Conservation (phyloP, 495 filamentous ascomycete species). For the Hypoxylon cercidicola region DNA sequence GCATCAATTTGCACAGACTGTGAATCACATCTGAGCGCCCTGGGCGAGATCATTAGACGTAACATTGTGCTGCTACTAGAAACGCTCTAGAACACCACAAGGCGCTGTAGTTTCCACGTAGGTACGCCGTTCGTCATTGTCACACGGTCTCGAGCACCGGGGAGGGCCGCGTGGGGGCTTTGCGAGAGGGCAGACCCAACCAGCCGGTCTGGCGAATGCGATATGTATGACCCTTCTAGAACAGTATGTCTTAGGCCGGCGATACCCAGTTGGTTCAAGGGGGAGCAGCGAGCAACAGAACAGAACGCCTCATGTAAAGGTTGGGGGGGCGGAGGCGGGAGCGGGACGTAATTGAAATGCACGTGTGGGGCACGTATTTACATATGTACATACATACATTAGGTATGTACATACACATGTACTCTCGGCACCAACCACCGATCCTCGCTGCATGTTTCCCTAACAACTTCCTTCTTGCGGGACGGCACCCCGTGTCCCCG, state of each 20-base stretch:
- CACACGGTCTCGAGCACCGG: constrained; percentile 23
- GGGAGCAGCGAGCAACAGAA: neutral
- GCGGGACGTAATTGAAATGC: too few relatives aligned
- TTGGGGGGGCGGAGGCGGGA: too few relatives aligned
- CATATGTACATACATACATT: too few relatives aligned
- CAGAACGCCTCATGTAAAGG: neutral
- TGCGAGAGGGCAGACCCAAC: constrained; percentile 17
- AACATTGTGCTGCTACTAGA: constrained; percentile 22
- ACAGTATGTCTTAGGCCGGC: constrained; percentile 31
- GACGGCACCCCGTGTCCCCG: constrained; percentile 35
- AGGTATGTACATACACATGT: neutral
- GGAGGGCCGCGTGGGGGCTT: neutral
- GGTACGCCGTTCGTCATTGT: constrained; percentile 5
- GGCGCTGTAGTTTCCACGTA: constrained; percentile 10
- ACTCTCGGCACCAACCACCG: constrained; percentile 8
- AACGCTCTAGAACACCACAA: constrained; percentile 22
- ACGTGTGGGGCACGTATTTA: too few relatives aligned
- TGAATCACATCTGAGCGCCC: constrained; percentile 19
- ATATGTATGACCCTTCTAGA: constrained; percentile 34
- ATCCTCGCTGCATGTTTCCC: constrained; percentile 20
- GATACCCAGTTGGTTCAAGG: constrained; percentile 6
- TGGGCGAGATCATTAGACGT: constrained; percentile 31
- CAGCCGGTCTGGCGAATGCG: constrained; percentile 16
- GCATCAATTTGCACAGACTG: constrained; percentile 13
- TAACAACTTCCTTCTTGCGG: constrained; percentile 38